Evolutionary conservation across 805 yeast species (phyloP).

Genomic region (Zygosaccharomyces pseudorouxii): DNA sequence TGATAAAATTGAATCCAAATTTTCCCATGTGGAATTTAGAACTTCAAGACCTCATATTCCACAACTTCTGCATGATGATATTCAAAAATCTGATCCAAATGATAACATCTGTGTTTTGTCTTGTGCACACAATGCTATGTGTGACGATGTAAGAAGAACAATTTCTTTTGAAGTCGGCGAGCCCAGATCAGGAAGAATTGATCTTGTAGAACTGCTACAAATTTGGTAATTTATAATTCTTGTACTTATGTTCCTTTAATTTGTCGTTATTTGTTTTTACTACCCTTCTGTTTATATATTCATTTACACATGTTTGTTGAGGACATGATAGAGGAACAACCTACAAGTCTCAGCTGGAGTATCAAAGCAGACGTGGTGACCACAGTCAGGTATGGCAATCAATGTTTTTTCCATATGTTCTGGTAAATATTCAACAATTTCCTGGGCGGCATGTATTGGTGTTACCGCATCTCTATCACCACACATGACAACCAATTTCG

Average conservation of each 20-base stretch:
- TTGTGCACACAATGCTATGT: slow-evolving; percentile 53
- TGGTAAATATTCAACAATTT: slow-evolving; percentile 10
- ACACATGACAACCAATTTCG: slow-evolving; percentile 16
- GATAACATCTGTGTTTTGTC: slow-evolving; percentile 47
- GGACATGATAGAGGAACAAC: slow-evolving; percentile 7
- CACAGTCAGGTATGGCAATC: slow-evolving; percentile 19
- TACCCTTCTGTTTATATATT: background rate
- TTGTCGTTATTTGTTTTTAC: background rate
- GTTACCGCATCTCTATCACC: slow-evolving; percentile 29
- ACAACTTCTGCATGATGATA: slow-evolving; percentile 36
- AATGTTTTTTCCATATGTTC: slow-evolving; percentile 7
- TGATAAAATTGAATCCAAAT: slow-evolving; percentile 8
- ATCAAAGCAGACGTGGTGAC: slow-evolving; percentile 31
- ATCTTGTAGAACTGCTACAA: slow-evolving; percentile 54
- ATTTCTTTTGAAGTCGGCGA: slow-evolving; percentile 36
- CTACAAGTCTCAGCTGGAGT: slow-evolving; percentile 14
- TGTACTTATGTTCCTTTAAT: background rate
- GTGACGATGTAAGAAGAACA: slow-evolving; percentile 46
- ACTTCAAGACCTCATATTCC: slow-evolving; percentile 45
- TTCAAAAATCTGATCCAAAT: slow-evolving; percentile 36
- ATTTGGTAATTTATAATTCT: slow-evolving; percentile 42
- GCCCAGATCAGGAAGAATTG: slow-evolving; percentile 42
- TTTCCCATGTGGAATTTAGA: slow-evolving; percentile 39
- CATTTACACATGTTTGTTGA: background rate
- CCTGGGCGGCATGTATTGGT: slow-evolving; percentile 14